Conservation (phyloP, 768 basidiomycete species). For the Thelephora ganbajun region DNA sequence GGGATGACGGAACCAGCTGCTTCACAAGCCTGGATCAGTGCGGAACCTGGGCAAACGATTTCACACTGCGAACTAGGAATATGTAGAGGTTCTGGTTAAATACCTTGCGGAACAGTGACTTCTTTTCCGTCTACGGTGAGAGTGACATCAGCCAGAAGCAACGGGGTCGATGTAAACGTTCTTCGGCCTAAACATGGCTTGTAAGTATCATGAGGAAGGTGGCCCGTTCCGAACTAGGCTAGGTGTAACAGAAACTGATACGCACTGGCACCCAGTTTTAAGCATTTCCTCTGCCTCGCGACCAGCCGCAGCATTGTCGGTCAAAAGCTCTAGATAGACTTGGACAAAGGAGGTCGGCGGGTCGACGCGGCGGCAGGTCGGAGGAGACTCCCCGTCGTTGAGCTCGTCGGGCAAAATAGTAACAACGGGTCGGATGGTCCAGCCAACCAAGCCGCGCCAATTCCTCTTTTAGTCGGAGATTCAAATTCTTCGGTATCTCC, state of each 20-base stretch:
- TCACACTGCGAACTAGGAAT: conserved; percentile 4
- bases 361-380: too few species aligned
- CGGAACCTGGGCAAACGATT: conserved; percentile 46
- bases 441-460: neutral
- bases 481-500: neutral
- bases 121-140: conserved; percentile 94
- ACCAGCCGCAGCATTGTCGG: too few species aligned
- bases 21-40: conserved; percentile 94
- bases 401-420: neutral
- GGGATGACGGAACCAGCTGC: conserved; percentile 75
- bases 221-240: neutral
- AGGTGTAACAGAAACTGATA: neutral
- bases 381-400: neutral
- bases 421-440: neutral
- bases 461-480: neutral
- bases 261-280: conserved; percentile 8
- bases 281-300: neutral
- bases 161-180: conserved; percentile 50
- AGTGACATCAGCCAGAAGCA: conserved; percentile 68
- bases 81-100: conserved; percentile 12
- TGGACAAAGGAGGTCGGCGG: too few species aligned
- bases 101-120: conserved; percentile 93
- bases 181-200: conserved; percentile 31
- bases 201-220: conserved; percentile 4
- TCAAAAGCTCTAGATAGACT: too few species aligned